A percentile compares a stretch with the other conserved stretches of the same genome.
These are phyloP conservation scores for Rosa rugosa DNA, from an alignment of 306 rosid genomes.

Conservation along the genomic window DNA sequence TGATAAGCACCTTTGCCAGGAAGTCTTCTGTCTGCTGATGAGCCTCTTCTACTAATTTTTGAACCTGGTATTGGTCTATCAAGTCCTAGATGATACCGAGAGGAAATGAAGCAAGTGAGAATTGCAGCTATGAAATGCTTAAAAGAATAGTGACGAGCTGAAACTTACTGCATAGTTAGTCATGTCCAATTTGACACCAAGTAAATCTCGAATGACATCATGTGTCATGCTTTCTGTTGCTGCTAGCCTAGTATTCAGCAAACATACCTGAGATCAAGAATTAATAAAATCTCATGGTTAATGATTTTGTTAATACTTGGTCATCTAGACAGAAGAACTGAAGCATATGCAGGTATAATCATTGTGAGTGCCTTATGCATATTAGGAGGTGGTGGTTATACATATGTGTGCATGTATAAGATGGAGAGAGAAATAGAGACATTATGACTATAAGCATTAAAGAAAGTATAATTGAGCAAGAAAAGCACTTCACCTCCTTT, in stretches of 20 bases:
- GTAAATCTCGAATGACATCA: conserved; percentile 95
- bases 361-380: neutral
- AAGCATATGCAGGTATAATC: neutral
- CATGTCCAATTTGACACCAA: conserved; percentile 87
- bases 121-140: conserved; percentile 17
- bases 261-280: conserved; percentile 59
- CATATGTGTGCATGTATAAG: neutral
- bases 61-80: conserved; percentile 71
- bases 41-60: conserved; percentile 69
- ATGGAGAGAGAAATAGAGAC: neutral
- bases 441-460: conserved; percentile 2
- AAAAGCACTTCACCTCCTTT: conserved; percentile 60
- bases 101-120: conserved; percentile 34
- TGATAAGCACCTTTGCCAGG: conserved; percentile 51
- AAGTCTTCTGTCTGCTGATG: conserved; percentile 61
- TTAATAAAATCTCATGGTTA: conserved; percentile 10
- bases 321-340: neutral
- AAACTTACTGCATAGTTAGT: conserved; percentile 79
- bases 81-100: conserved; percentile 50
- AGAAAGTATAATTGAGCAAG: conserved; percentile 2
- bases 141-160: conserved; percentile 18
- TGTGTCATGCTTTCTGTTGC: conserved; percentile 98
- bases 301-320: neutral
- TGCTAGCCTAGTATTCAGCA: conserved; percentile 82
- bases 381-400: neutral